Conservation (phyloP, 306 rosid species). For the Sicyos edulis region DNA sequence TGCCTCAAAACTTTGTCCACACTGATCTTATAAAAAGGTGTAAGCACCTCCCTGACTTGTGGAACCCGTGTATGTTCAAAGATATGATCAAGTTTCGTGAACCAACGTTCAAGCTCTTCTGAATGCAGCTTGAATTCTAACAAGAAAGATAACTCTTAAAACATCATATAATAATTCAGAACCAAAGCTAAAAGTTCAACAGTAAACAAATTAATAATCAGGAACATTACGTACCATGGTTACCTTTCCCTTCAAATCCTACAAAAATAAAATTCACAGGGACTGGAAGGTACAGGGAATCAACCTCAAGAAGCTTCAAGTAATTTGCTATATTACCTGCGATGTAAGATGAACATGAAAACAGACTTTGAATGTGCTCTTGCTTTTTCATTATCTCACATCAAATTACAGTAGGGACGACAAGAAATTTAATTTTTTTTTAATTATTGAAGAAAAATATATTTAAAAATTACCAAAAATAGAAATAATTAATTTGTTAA, state of each 20-base stretch:
- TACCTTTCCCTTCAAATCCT: slow-evolving; percentile 91
- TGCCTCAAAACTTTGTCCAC: slow-evolving; percentile 47
- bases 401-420: neutral
- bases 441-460: slow-evolving; percentile 8
- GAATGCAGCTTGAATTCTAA: slow-evolving; percentile 77
- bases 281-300: slow-evolving; percentile 74
- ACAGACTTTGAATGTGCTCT: neutral
- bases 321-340: slow-evolving; percentile 83
- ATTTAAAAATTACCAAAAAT: neutral
- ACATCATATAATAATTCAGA: neutral
- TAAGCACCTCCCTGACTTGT: slow-evolving; percentile 39
- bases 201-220: slow-evolving; percentile 11
- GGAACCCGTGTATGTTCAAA: slow-evolving; percentile 81
- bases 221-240: slow-evolving; percentile 47
- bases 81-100: slow-evolving; percentile 81
- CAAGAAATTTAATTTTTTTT: neutral
- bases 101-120: slow-evolving; percentile 94
- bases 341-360: slow-evolving; percentile 21
- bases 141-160: slow-evolving; percentile 13
- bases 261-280: slow-evolving; percentile 87
- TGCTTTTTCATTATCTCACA: slow-evolving; percentile 4
- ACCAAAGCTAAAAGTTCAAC: neutral
- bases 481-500: neutral
- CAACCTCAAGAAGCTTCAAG: slow-evolving; percentile 79
- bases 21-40: slow-evolving; percentile 53